Evolutionary conservation across 805 yeast genomes (phyloP), one percentile per base, ranked within the genome.

Genomic region (Scheffersomyces coipomensis): DNA sequence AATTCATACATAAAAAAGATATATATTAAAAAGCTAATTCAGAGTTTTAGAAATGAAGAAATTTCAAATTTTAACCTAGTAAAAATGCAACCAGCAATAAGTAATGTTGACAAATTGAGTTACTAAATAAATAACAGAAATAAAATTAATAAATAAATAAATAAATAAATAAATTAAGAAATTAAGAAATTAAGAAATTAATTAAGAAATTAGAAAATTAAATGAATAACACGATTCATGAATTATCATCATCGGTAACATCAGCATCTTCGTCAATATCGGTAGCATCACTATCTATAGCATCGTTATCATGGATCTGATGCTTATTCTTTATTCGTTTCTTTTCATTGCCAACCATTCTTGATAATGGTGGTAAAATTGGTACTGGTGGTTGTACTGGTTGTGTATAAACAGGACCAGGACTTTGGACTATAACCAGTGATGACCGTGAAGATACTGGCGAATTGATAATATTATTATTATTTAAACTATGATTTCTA

Each of bases 211-310:
- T n/a, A n/a, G n/a, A n/a, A n/a, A n/a, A n/a, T n/a, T n/a, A n/a
- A n/a, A n/a, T n/a, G n/a, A n/a, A n/a, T n/a, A n/a, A n/a, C n/a
- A n/a, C n/a, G n/a, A n/a, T n/a, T n/a, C n/a, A n/a, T n/a, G n/a
- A n/a, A n/a, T 5, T 15, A 13, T 40, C 42, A 16, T 40, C 43
- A 29, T 40, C 46, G 7, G 33, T 29, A 33, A 57, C 64, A 21
- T 60, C 55, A 29, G 50, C 53, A 34, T 49, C 60, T 33, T 58
- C 59, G 39, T 65, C 70, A 24, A 60, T 51, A 38, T 65, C 70
- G 1, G 70, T 64, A 27, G 56, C 68, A 44, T 64, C 71, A 38
- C 56, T 52, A 41, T 59, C 64, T 11, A 38, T 45, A 21, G 38
- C 39, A n/a, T 35, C 43, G 16, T 41, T 35, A 9, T 27, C 18